Base-by-base conservation (phyloP, 768 basidiomycete species). In the Pisolithus microcarpus region DNA sequence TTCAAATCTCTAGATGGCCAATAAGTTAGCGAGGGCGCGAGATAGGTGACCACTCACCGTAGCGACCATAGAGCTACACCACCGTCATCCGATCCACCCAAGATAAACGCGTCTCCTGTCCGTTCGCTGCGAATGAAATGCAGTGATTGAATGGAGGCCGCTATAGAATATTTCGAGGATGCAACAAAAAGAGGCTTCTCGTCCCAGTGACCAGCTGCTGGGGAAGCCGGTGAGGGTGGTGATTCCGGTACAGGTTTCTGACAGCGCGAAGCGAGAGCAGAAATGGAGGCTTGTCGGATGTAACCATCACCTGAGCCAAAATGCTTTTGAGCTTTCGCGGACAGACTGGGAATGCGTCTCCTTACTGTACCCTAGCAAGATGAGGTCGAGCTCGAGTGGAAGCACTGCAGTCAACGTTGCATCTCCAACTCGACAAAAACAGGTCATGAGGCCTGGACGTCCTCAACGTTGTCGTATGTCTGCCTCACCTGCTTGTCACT, bases 51-150 rank as follows among this genome's bases (percentile, higher is more conserved):
- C 38, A 61, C 80, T 50, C 61, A 91, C 89, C 74, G 75, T 7
- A 78, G 55, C 2, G 76, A 72, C 90, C 89, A 93, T 50, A 90
- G 71, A 0, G 79, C 80, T 23, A 93, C 75, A 0, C 84, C 82
- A 3, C 91, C 91, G 58, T 90, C 87, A 51, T 87, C 84, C 0
- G 76, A 78, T 2, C 91, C 89, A 13, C 86, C 90, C 13, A 90
- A 68, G 15, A 94, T 69, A 30, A 80, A 77, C 16, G 68, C 75
- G 53, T 87, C 80, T 36, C 75, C 76, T 1, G 82, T 85, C 36
- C 80, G 64, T 16, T 72, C 69, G 56, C 85, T 84, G 46, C 77
- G 74, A 8, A 80, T 73, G 16, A 76, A 56, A 58, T 83, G 78
- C 30, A 92, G 65, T 9, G 64, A 66, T n/a, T 39, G 47, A 43